Base-by-base conservation (phyloP, 257 asterid genomes). In the Gynochthodes officinalis region DNA sequence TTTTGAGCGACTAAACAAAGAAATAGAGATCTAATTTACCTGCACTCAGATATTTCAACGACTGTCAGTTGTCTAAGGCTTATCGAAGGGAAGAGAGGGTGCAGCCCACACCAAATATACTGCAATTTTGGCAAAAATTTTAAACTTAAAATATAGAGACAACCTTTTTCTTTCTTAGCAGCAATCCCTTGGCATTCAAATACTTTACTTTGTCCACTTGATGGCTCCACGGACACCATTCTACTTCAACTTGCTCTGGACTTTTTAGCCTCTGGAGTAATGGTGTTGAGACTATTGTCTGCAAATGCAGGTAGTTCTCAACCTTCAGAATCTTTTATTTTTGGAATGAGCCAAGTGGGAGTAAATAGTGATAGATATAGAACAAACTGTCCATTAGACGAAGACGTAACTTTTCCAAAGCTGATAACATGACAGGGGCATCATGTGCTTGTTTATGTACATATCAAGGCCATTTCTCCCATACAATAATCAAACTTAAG, bases 381-480 rank as follows among this genome's bases (percentile, higher is more conserved):
- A 0, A 0, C 57, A 74, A 21, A 13, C 2, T 16, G 18, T 65
- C 49, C 65, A 74, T 55, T 25, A 5, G 12, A 1, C 33, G 42
- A 65, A 74, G 54, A 52, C 43, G 64, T 25, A 74, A 55, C 35
- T 64, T 69, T 49, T 66, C 73, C 72, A 66, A 57, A 30, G 37
- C 35, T 3, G 49, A 19, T 16, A 65, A 54, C 52, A 74, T 19
- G 25, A 12, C 35, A 37, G 78, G 43, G 18, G 73, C 61, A 60
- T 72, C 43, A 19, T 5, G 49, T 16, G 54, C 35, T 15, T 25
- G 25, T 21, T 16, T n/a, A n/a, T n/a, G n/a, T 42, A 48, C 30
- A 27, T 10, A 43, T 19, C 54, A 74, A 28, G 1, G 43, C 21
- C 33, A 14, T 15, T n/a, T 1, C 27, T 5, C 57, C 55, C 21